These are phyloP conservation scores for Umbelopsis sp. DNA, from an alignment of 192 early-diverging fungal species.

Conservation along the genomic window DNA sequence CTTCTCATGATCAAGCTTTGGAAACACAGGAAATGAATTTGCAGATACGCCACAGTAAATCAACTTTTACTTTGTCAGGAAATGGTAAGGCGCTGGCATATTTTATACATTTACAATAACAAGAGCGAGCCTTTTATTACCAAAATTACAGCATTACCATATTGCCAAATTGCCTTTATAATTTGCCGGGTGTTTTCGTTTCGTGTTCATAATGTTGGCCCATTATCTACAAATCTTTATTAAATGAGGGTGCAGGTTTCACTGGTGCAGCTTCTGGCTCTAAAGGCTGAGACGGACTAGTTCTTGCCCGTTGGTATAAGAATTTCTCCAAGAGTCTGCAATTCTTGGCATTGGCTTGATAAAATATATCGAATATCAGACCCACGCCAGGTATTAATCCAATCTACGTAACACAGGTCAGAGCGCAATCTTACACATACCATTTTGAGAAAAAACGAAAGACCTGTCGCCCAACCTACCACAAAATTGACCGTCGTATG, in stretches of 20 bases:
- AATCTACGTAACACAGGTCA: conserved; percentile 23
- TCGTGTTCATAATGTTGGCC: too few species aligned
- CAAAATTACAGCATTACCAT: too few species aligned
- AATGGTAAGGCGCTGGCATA: too few species aligned
- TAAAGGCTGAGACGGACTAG: neutral
- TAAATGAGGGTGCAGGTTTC: neutral
- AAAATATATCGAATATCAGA: conserved; percentile 32
- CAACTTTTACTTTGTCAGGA: neutral
- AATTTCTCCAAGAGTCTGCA: conserved; percentile 19
- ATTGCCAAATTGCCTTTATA: too few species aligned
- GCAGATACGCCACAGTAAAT: neutral
- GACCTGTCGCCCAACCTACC: conserved; percentile 14
- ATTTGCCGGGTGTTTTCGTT: too few species aligned
- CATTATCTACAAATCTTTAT: too few species aligned
- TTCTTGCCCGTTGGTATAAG: conserved; percentile 26
- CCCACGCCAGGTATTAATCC: conserved; percentile 37
- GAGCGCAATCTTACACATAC: neutral
- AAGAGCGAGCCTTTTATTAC: too few species aligned
- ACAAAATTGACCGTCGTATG: conserved; percentile 34
- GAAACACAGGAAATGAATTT: neutral
- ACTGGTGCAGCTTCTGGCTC: neutral
- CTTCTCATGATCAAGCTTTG: conserved; percentile 7
- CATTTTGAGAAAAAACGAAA: too few species aligned
- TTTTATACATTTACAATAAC: too few species aligned
- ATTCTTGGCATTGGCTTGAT: conserved; percentile 28